These are phyloP conservation scores for Auricularia auricula-judae DNA, from an alignment of 768 basidiomycete species.

Conservation along the genomic window DNA sequence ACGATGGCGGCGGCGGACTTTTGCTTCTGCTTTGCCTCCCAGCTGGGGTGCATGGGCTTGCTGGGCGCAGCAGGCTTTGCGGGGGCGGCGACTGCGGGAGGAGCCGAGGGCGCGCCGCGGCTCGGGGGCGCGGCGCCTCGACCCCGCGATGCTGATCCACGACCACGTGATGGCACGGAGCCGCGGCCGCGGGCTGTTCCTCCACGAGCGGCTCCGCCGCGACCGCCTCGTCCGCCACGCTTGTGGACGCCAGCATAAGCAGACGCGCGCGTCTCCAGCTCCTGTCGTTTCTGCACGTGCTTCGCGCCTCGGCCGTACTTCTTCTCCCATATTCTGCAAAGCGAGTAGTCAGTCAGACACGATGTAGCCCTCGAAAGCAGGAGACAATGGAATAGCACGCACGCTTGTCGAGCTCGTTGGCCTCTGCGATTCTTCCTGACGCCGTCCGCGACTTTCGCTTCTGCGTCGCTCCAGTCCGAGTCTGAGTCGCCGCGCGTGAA, in stretches of 20 bases:
- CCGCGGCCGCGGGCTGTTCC: constrained; percentile 10
- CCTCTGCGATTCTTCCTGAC: constrained; percentile 71
- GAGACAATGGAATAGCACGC: constrained; percentile 27
- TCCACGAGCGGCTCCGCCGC: constrained; percentile 2
- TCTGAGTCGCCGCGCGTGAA: constrained; percentile 72
- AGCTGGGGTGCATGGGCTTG: constrained; percentile 77
- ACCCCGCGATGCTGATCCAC: constrained; percentile 11
- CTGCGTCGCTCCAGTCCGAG: constrained; percentile 65
- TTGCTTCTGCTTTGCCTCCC: constrained; percentile 84
- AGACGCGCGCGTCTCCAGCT: constrained; percentile 8
- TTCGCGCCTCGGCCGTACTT: constrained; percentile 88
- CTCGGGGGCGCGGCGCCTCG: constrained; percentile 3
- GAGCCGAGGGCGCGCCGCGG: not conserved
- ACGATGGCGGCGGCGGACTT: constrained; percentile 48
- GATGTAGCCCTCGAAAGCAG: not conserved
- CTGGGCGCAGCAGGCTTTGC: constrained; percentile 6
- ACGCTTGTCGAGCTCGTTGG: constrained; percentile 91
- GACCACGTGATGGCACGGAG: constrained; percentile 11
- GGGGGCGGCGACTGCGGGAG: not conserved
- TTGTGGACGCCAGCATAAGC: constrained; percentile 7
- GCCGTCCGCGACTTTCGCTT: constrained; percentile 40
- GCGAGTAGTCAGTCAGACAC: constrained; percentile 1
- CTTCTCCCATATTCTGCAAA: constrained; percentile 88
- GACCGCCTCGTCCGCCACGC: constrained; percentile 8
- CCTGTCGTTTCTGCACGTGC: constrained; percentile 61